Percentiles rank a stretch among this genome's conserved stretches.
Conservation (phyloP, 2,329 filamentous ascomycete species). For the Pseudofabraea citricarpa region DNA sequence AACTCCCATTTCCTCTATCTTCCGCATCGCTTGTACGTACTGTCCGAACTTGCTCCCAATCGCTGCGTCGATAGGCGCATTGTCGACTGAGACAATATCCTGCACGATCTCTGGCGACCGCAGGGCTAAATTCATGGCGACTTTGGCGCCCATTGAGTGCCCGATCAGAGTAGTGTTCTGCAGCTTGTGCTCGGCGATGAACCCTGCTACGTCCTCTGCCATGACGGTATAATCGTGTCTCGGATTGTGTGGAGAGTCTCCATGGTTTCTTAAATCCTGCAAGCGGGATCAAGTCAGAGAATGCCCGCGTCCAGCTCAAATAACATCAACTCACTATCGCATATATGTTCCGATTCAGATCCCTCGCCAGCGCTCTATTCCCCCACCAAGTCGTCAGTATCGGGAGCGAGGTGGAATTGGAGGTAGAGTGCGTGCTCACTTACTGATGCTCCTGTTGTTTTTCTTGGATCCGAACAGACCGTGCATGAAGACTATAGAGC, state of each 20-base stretch:
- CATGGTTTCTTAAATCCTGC: slow-evolving; percentile 38
- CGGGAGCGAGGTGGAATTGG: background rate
- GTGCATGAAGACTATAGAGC: slow-evolving; percentile 82
- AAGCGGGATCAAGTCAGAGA: slow-evolving; percentile 31
- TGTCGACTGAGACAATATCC: slow-evolving; percentile 81
- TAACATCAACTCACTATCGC: slow-evolving; percentile 57
- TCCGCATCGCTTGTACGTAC: slow-evolving; percentile 81
- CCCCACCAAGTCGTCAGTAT: slow-evolving; percentile 11
- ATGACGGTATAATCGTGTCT: background rate
- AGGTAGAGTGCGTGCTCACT: slow-evolving; percentile 46
- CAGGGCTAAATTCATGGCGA: slow-evolving; percentile 82
- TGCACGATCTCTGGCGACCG: slow-evolving; percentile 61
- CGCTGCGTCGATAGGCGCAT: slow-evolving; percentile 78
- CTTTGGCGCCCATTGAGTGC: slow-evolving; percentile 64
- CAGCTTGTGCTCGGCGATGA: background rate
- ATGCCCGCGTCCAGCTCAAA: background rate
- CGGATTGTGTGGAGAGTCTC: background rate
- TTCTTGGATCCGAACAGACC: slow-evolving; percentile 93
- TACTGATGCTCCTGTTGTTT: slow-evolving; percentile 92
- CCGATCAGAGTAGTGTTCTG: background rate
- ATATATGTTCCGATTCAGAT: slow-evolving; percentile 76
- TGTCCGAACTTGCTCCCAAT: slow-evolving; percentile 70
- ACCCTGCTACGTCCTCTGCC: background rate
- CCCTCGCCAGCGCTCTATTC: slow-evolving; percentile 69
- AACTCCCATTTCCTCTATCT: slow-evolving; percentile 65